Base-by-base conservation (phyloP, 257 asterid species). In the Lavandula angustifolia region DNA sequence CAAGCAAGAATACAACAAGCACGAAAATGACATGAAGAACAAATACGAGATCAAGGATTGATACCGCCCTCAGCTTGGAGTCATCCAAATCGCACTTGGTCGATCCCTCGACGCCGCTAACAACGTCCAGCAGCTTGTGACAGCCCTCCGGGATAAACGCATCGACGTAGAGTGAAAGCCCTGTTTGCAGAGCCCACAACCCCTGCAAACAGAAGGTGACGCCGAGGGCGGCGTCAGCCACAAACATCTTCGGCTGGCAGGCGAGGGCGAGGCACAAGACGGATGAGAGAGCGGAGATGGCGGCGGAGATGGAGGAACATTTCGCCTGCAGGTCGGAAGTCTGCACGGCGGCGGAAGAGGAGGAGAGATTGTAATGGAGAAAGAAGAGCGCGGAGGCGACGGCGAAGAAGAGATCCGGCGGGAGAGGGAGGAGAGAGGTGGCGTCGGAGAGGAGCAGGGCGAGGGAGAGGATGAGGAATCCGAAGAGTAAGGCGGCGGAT, bases 61-160 rank as follows among this genome's bases (percentile, higher is more conserved):
- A 91, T 16, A 76, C 84, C 0, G 98, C 98, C 72, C 98, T 78
- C 14, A 92, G 84, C 85, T 85, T 89, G 71, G 96, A 80, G 68
- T 92, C 98, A 32, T 92, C 98, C 73, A 89, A 75, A 49, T 92
- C 98, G 56, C 98, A 92, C 76, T 87, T 92, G 27, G 98, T 92
- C 13, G 96, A 87, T n/a, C 98, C 96, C 71, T 92, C 96, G 9
- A 92, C 91, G 7, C 98, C 96, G 59, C 85, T 87, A 41, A 87
- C 87, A 9, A 89, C 98, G 51, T 89, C 98, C 0, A 92, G 81
- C 54, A 92, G 78, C 87, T 86, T 86, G 81, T 92, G 98, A 78
- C 98, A 92, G 29, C 98, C 98, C 66, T 87, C 94, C 0, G 98
- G 98, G 33, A 92, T 84, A 71, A 92, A 92, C 3, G 95, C 95